Percentiles rank a stretch among this genome's conserved stretches.
Conservation (phyloP, 2,329 filamentous ascomycete genomes). For the Aspergillus fumigatiaffinis region DNA sequence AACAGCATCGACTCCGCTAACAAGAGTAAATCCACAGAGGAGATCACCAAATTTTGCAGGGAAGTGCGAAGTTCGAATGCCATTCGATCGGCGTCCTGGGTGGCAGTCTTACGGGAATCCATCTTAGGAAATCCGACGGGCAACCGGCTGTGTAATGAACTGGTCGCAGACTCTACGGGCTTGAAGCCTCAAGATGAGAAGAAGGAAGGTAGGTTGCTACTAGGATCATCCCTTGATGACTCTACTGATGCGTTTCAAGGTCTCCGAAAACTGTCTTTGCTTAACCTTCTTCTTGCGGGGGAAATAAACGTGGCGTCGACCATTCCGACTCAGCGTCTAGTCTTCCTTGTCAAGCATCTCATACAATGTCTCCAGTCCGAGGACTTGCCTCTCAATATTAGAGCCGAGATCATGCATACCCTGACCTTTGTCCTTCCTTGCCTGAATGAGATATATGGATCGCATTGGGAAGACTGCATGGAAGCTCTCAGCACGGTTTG, state of each 20-base stretch:
- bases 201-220: constrained; percentile 36
- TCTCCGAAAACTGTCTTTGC: constrained; percentile 48
- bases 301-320: constrained; percentile 47
- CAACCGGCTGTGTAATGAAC: constrained; percentile 55
- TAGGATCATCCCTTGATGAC: not conserved
- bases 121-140: constrained; percentile 47
- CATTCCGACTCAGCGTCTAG: constrained; percentile 60
- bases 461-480: constrained; percentile 72
- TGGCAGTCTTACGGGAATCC: constrained; percentile 48
- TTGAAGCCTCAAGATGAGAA: constrained; percentile 44
- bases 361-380: constrained; percentile 65
- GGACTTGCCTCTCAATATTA: constrained; percentile 42
- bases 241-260: constrained; percentile 27
- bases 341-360: constrained; percentile 79
- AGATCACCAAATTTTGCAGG: constrained; percentile 32
- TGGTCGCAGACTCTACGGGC: constrained; percentile 57
- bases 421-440: constrained; percentile 61
- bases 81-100: constrained; percentile 45
- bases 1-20: constrained; percentile 27
- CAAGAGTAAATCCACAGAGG: constrained; percentile 26
- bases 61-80: constrained; percentile 38
- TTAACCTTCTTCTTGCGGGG: constrained; percentile 52
- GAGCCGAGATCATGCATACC: constrained; percentile 40
- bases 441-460: constrained; percentile 79
- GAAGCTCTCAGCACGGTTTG: constrained; percentile 58